A percentile compares a stretch with the other conserved stretches of the same genome.
Evolutionary conservation across 352 stramenopile species (phyloP).

Genomic region (Phytophthora pseudosyringae): DNA sequence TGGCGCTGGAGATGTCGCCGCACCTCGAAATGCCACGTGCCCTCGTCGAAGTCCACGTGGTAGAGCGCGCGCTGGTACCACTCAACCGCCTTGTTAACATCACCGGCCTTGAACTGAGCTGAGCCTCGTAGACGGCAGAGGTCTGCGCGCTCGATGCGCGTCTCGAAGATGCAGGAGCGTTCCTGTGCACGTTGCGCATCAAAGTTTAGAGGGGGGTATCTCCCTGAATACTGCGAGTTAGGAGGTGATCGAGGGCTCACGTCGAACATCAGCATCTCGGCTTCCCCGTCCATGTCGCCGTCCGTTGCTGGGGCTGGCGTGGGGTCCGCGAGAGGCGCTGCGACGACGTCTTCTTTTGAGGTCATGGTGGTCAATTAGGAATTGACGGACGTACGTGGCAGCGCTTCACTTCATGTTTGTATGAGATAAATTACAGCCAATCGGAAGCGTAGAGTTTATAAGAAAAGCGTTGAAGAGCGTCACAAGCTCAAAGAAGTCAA

Average conservation of each 20-base stretch:
- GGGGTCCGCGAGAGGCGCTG: slow-evolving; percentile 3
- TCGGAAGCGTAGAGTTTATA: slow-evolving; percentile 6
- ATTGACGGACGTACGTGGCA: slow-evolving; percentile 32
- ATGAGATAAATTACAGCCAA: slow-evolving; percentile 14
- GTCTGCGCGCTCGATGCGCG: slow-evolving; percentile 67
- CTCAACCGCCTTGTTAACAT: slow-evolving; percentile 51
- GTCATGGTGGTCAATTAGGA: slow-evolving; percentile 13
- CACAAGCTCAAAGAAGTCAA: background rate
- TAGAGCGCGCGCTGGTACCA: slow-evolving; percentile 84
- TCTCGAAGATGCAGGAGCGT: slow-evolving; percentile 87
- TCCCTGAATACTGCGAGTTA: slow-evolving; percentile 18
- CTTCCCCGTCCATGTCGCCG: slow-evolving; percentile 33
- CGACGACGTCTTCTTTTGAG: background rate
- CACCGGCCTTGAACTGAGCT: slow-evolving; percentile 55
- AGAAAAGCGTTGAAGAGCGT: slow-evolving; percentile 8
- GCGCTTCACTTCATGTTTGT: slow-evolving; percentile 10
- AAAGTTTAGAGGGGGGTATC: slow-evolving; percentile 13
- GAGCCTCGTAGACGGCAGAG: slow-evolving; percentile 76
- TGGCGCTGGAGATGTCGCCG: background rate
- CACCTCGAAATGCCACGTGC: slow-evolving; percentile 87
- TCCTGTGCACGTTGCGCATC: slow-evolving; percentile 44
- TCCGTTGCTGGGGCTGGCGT: background rate
- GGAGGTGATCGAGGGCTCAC: slow-evolving; percentile 18
- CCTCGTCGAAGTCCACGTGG: slow-evolving; percentile 88
- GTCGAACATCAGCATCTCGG: slow-evolving; percentile 42